Percentiles rank a stretch among this genome's conserved stretches.
Evolutionary conservation across 176 grass and related monocot species (phyloP).

Genomic region (Rhipidocladum racemiflorum): DNA sequence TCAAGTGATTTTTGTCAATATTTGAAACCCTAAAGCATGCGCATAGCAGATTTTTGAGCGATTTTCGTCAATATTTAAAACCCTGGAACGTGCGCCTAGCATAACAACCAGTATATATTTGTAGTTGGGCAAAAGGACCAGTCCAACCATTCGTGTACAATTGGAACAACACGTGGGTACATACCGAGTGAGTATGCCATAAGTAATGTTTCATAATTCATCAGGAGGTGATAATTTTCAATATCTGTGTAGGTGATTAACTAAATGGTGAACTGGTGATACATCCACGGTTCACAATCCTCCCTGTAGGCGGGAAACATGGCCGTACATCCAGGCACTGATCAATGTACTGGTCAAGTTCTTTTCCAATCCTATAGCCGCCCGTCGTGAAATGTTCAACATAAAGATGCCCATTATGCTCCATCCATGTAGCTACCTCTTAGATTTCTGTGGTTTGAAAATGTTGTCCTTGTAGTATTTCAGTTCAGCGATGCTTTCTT

Average conservation of each 20-base stretch:
- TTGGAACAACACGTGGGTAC: too few relatives aligned
- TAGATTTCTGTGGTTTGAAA: slow-evolving; percentile 62
- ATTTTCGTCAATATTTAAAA: too few relatives aligned
- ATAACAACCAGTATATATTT: too few relatives aligned
- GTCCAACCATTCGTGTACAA: too few relatives aligned
- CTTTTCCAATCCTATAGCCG: not conserved
- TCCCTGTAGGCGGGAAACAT: not conserved
- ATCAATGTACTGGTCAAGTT: not conserved
- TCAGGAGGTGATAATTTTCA: not conserved
- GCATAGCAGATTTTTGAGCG: too few relatives aligned
- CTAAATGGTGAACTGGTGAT: not conserved
- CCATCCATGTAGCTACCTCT: slow-evolving; percentile 8
- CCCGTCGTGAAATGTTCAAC: not conserved
- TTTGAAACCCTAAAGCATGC: too few relatives aligned
- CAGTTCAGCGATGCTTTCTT: slow-evolving; percentile 74
- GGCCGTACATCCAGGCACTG: not conserved
- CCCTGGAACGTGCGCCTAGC: too few relatives aligned
- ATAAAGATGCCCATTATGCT: not conserved
- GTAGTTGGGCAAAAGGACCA: too few relatives aligned
- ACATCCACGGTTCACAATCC: not conserved
- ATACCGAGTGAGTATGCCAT: too few relatives aligned
- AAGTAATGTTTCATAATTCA: too few relatives aligned
- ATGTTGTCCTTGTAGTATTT: slow-evolving; percentile 84
- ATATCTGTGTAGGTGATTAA: not conserved
- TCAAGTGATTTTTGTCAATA: too few relatives aligned